Evolutionary conservation across 1,284 basidiomycete genomes (phyloP).

Genomic region (Puccinia hordei): DNA sequence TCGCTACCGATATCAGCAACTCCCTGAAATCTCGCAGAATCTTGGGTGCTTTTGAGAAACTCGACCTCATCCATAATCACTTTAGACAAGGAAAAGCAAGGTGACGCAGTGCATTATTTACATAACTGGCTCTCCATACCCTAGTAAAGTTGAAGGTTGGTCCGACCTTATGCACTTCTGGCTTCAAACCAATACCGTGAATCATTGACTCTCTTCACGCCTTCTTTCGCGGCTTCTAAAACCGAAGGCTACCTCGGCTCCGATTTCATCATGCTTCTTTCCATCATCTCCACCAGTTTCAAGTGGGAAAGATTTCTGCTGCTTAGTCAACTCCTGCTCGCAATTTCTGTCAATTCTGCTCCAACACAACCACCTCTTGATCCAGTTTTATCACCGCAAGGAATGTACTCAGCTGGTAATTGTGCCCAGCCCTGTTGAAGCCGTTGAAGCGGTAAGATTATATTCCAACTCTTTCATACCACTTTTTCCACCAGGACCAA

Average conservation of each 20-base stretch:
- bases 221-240: not conserved
- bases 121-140: no score
- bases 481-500: not conserved
- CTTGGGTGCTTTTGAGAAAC: no score
- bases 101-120: no score
- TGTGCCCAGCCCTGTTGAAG: not conserved
- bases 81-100: no score
- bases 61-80: no score
- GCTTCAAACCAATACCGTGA: no score
- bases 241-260: not conserved
- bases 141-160: no score
- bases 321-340: constrained; percentile 9
- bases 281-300: not conserved
- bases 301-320: not conserved
- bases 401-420: not conserved
- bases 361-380: not conserved
- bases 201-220: no score
- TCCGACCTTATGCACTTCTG: no score
- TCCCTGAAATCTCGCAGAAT: no score
- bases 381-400: no score
- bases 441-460: constrained; percentile 1
- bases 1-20: no score
- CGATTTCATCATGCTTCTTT: not conserved
- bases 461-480: not conserved
- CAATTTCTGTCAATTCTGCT: not conserved